phyloP scores from a whole-genome alignment of 2,329 filamentous ascomycete species.

The Dendrostoma leiphaemia region DNA sequence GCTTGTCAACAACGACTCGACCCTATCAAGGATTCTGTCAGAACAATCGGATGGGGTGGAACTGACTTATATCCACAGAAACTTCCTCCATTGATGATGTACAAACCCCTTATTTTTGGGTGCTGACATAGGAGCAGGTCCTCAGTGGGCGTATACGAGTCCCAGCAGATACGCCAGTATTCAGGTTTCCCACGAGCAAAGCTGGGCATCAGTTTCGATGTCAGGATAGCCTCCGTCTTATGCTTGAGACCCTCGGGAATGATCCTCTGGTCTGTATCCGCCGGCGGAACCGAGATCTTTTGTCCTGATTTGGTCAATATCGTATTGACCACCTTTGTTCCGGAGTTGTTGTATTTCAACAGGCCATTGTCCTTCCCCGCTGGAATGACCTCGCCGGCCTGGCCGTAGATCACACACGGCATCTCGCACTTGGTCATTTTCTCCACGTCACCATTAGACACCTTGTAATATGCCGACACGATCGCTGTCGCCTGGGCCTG shows the following conservation, averaged over 20 bases:
- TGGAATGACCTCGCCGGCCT: neutral
- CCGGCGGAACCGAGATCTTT: conserved; percentile 1
- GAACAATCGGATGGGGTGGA: neutral
- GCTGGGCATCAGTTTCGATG: conserved; percentile 2
- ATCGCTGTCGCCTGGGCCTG: conserved; percentile 8
- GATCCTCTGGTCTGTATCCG: neutral
- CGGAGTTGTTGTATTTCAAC: conserved; percentile 8
- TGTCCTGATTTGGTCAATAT: neutral
- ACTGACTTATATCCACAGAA: conserved; percentile 11
- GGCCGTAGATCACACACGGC: conserved; percentile 6
- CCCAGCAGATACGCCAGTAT: conserved; percentile 11
- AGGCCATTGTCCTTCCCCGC: conserved; percentile 2
- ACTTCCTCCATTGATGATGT: conserved; percentile 1
- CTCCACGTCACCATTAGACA: neutral
- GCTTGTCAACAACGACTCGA: neutral
- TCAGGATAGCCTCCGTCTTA: neutral
- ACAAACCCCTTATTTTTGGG: neutral
- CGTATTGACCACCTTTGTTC: neutral
- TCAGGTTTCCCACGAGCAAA: neutral
- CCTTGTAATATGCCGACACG: conserved; percentile 5
- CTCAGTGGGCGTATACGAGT: conserved; percentile 8
- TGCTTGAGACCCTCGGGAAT: neutral
- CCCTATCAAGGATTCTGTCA: neutral
- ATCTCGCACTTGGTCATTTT: neutral
- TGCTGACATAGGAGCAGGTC: conserved; percentile 9